Base-by-base conservation (phyloP, 352 stramenopile genomes). In the Pythium rishiriense region DNA sequence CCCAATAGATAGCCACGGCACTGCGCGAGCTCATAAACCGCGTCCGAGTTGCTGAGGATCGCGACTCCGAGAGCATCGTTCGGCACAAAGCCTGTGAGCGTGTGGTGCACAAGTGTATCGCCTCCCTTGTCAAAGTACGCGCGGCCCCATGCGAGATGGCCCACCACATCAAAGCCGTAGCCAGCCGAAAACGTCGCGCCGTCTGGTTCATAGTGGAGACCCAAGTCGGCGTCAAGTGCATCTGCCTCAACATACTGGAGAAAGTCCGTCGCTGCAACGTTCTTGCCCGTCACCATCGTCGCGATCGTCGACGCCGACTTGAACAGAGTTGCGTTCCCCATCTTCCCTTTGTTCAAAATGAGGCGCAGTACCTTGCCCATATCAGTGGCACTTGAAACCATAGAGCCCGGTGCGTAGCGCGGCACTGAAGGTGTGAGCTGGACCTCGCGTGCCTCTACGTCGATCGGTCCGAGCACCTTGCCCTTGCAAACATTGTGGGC, bases 61-160 rank as follows among this genome's bases (percentile, higher is more conserved):
- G 79, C 61, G 19, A 91, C 72, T 0, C 78, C 76, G 1, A 91
- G 63, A 22, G 76, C 48, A 12, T 66, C 67, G 6, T 69, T 61
- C 1, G 78, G 79, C 2, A 66, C 55, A 35, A 87, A 76, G 0
- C 76, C 76, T 1, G 72, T 82, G 8, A 74, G 65, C 6, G 78
- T 84, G 4, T 84, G 61, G 35, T 89, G 79, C 5, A 74, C 35
- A 12, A 66, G 31, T 2, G 74, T 83, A 43, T 86, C 79, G 2
- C 78, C 79, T n/a, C 70, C 76, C 55, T 91, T 91, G 57, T 87
- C 80, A 19, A 75, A 64, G 55, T 86, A 89, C 26, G 76, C 69
- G 46, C 81, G 73, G 0, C 82, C 82, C 74, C 74, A 88, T 47
- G 78, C 69, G 0, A 73, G 72, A 12, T 82, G 59, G 0, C 70